A percentile compares a stretch with the other conserved stretches of the same genome.
These are phyloP conservation scores for Bruguiera sexangula DNA, from an alignment of 345 rosid genomes.

Conservation along the genomic window DNA sequence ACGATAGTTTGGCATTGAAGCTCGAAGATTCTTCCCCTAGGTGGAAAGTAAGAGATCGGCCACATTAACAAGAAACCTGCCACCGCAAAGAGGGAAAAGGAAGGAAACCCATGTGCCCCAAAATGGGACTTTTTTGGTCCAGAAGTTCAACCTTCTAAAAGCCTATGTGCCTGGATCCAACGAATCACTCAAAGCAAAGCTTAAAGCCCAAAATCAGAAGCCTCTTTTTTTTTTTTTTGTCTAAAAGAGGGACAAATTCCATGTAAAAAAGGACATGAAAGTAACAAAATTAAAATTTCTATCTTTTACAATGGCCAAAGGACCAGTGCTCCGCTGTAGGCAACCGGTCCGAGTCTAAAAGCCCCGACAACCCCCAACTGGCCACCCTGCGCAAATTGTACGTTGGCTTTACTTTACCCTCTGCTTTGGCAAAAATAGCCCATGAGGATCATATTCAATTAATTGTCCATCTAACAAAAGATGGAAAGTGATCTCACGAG, in stretches of 20 bases:
- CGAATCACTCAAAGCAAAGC: background rate
- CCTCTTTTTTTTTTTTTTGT: too few species aligned
- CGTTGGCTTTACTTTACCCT: background rate
- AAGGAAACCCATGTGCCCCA: background rate
- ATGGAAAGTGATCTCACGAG: background rate
- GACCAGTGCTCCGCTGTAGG: too few species aligned
- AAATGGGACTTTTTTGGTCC: constrained; percentile 7
- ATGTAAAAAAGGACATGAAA: too few species aligned
- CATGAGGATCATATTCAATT: background rate
- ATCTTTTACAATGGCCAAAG: too few species aligned
- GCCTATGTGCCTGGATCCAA: background rate
- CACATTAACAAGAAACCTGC: constrained; percentile 15
- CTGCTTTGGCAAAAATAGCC: background rate
- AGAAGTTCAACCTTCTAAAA: background rate
- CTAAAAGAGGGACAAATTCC: too few species aligned
- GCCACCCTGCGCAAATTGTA: background rate
- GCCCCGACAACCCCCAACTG: background rate
- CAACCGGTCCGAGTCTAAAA: too few species aligned
- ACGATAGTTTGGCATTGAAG: background rate
- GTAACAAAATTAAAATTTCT: too few species aligned
- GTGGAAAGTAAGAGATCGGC: constrained; percentile 17
- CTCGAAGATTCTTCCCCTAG: constrained; percentile 25
- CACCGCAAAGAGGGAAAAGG: background rate
- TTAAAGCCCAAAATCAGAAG: constrained; percentile 16
- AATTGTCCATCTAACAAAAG: too few species aligned